phyloP scores from a whole-genome alignment of 257 asterid genomes.

The Agastache rugosa region DNA sequence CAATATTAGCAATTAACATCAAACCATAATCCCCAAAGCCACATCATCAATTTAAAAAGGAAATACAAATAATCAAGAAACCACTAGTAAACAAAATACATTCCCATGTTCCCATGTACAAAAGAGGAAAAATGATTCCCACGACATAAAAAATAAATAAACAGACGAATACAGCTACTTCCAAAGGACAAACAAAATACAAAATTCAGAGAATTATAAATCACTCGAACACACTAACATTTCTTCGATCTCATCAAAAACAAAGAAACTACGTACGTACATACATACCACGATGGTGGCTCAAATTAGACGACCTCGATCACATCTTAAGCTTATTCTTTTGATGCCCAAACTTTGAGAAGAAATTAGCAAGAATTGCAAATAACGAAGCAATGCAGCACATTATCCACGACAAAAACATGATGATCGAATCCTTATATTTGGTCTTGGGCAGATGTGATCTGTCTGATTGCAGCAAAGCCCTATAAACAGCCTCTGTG shows the following conservation, averaged over 20 bases:
- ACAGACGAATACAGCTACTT: no score
- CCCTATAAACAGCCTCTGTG: slow-evolving; percentile 63
- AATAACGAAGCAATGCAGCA: slow-evolving; percentile 57
- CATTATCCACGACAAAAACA: slow-evolving; percentile 50
- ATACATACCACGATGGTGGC: not conserved
- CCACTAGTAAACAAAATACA: not conserved
- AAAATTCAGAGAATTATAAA: no score
- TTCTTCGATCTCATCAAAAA: no score
- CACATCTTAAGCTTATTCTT: slow-evolving; percentile 38
- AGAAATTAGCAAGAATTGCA: slow-evolving; percentile 54
- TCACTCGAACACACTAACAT: not conserved
- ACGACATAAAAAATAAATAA: no score
- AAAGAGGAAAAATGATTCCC: no score
- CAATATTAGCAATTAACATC: not conserved
- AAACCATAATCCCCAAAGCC: not conserved
- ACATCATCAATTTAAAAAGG: not conserved
- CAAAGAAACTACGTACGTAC: no score
- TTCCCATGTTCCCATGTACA: no score
- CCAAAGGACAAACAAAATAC: no score
- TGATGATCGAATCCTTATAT: slow-evolving; percentile 44
- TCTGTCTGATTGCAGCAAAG: slow-evolving; percentile 65
- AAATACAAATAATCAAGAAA: not conserved
- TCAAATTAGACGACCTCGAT: not conserved
- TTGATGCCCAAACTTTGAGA: slow-evolving; percentile 51
- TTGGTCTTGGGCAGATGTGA: slow-evolving; percentile 59